Conservation (phyloP, 2,329 filamentous ascomycete genomes). For the Penicillium sp. region DNA sequence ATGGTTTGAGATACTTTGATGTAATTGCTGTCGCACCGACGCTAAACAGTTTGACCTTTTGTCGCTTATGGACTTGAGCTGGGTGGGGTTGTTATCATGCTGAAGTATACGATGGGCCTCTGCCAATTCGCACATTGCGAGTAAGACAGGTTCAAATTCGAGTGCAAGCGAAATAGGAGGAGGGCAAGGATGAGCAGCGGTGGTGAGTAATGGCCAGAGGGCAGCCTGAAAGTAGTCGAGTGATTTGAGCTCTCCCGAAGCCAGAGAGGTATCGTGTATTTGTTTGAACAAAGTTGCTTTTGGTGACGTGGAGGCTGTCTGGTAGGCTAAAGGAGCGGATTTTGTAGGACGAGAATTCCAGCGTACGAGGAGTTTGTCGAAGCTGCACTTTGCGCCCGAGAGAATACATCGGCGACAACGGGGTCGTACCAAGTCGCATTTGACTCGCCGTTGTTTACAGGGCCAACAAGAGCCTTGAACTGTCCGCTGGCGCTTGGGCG, state of each 20-base stretch:
- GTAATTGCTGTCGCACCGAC: conserved; percentile 31
- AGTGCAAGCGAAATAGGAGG: conserved; percentile 13
- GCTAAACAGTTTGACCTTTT: conserved; percentile 14
- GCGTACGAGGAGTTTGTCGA: conserved; percentile 46
- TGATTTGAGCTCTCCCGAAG: conserved; percentile 11
- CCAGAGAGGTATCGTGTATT: background rate
- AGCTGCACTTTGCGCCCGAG: conserved; percentile 34
- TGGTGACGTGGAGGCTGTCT: background rate
- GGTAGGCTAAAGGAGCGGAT: conserved; percentile 8
- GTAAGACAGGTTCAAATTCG: conserved; percentile 13
- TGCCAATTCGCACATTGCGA: conserved; percentile 14
- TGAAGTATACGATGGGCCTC: conserved; percentile 13
- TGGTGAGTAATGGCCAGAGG: conserved; percentile 17
- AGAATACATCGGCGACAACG: conserved; percentile 42
- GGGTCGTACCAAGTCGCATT: conserved; percentile 46
- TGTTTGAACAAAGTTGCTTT: background rate
- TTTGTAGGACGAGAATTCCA: conserved; percentile 35
- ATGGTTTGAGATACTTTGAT: conserved; percentile 39
- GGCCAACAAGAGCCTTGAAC: conserved; percentile 52
- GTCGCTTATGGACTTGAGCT: conserved; percentile 10
- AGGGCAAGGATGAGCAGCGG: conserved; percentile 12
- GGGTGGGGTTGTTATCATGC: conserved; percentile 7
- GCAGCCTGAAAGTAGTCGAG: conserved; percentile 20
- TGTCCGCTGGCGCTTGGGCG: conserved; percentile 28
- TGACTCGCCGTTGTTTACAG: conserved; percentile 51